Conservation (phyloP, 2,329 filamentous ascomycete genomes). For the Lachnellula hyalina region DNA sequence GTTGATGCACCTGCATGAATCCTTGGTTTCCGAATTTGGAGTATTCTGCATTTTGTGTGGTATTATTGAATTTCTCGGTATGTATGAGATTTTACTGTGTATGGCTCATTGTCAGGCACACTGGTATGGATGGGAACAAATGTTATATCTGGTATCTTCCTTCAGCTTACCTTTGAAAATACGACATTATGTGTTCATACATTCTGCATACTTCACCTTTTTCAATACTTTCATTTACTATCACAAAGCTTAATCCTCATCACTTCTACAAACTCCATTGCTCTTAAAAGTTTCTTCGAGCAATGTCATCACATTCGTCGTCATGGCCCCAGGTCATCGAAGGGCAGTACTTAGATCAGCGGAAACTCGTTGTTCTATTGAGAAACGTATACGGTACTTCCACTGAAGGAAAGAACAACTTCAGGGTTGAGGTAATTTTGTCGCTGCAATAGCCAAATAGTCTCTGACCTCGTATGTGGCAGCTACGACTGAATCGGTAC, state of each 20-base stretch:
- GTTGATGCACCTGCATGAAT: not conserved
- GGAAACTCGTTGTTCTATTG: conserved; percentile 15
- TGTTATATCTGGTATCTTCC: not conserved
- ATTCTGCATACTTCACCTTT: not conserved
- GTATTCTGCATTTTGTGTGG: not conserved
- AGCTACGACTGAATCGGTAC: conserved; percentile 21
- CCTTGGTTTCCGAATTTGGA: not conserved
- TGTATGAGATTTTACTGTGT: not conserved
- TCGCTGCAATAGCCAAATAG: not conserved
- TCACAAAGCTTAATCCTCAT: not conserved
- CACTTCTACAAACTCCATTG: not conserved
- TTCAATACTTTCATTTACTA: not conserved
- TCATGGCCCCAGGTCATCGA: conserved; percentile 17
- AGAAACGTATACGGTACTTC: conserved; percentile 16
- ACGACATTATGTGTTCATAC: not conserved
- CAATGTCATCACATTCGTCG: not conserved
- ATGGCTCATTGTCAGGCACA: not conserved
- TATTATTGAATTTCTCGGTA: not conserved
- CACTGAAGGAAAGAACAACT: conserved; percentile 19
- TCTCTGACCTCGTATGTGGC: not conserved
- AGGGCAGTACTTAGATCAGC: conserved; percentile 18
- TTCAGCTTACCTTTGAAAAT: not conserved
- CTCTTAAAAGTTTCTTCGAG: not conserved
- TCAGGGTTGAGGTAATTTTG: conserved; percentile 17
- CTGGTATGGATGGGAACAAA: not conserved